Evolutionary conservation across 805 yeast species (phyloP).

Genomic region (Candida bentonensis): DNA sequence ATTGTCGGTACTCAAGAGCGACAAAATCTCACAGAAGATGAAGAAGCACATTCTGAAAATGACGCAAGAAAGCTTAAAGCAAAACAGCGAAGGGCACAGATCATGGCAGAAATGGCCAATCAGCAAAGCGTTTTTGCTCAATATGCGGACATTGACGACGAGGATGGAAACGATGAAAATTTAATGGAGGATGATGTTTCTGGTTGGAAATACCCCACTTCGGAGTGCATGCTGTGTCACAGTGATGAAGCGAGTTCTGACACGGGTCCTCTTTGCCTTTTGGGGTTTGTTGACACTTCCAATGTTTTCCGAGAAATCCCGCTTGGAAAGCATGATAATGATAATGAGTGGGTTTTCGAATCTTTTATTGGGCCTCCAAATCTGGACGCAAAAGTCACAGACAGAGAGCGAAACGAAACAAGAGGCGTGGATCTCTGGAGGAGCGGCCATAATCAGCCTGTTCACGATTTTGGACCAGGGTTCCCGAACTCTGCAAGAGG

Average conservation of each 20-base stretch:
- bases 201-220: neutral
- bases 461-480: slow-evolving; percentile 55
- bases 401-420: neutral
- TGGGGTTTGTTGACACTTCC: neutral
- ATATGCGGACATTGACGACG: slow-evolving; percentile 12
- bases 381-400: neutral
- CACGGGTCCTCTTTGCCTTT: neutral
- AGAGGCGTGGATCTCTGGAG: neutral
- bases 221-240: neutral
- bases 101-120: slow-evolving; percentile 51
- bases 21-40: slow-evolving; percentile 3
- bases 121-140: slow-evolving; percentile 28
- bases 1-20: slow-evolving; percentile 4
- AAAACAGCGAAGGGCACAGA: slow-evolving; percentile 40
- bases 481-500: slow-evolving; percentile 28
- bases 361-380: neutral
- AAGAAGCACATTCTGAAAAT: slow-evolving; percentile 25
- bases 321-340: neutral
- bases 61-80: slow-evolving; percentile 50
- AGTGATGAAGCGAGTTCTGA: neutral
- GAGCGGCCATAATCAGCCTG: slow-evolving; percentile 2
- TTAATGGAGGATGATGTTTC: neutral
- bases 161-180: slow-evolving; percentile 4
- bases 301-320: neutral
- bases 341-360: neutral